Base-by-base conservation (phyloP, 192 early-diverging fungal genomes). In the Coemansia sp. region DNA sequence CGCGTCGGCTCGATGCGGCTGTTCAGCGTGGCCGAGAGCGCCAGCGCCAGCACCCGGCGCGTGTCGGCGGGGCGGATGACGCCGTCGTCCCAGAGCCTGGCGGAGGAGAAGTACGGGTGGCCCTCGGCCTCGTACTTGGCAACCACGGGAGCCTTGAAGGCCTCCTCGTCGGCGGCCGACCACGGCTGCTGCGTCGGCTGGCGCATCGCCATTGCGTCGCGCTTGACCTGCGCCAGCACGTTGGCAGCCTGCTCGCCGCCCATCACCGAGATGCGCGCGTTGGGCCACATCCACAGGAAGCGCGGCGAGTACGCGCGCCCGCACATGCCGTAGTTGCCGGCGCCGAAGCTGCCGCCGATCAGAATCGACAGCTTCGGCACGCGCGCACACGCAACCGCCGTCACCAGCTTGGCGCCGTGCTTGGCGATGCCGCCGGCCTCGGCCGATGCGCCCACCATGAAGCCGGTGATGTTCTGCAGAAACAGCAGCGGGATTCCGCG, bases 311-410 rank as follows among this genome's bases (percentile, higher is more conserved):
- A 97, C 0, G 96, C 94, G 58, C 96, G 83, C 6, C 96, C 96
- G 72, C 96, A 96, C 96, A 97, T 98, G 41, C 96, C 96, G 72
- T 98, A 97, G 85, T 98, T 98, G 74, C 96, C 92, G 21, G 90
- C 92, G 51, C 91, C 89, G 55, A 91, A 93, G 66, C 87, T 88
- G 59, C 89, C 89, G 59, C 89, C 89, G 16, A 88, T 82, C 37
- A 92, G 83, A n/a, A 94, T 85, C 1, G 96, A 95, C 60, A 98
- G 92, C 78, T 98, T 97, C 46, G 96, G 96, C 32, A 98, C 95
- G 48, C 89, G 85, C 41, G 95, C 93, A 68, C 92, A 95, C 4
- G 95, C 91, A 6, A 98, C 96, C 15, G 96, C 94, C 8, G 92
- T 96, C 0, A 98, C 96, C 76, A 98, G 85, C 76, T 98, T 98